These are phyloP conservation scores for Paradendryphiella salina DNA, from an alignment of 2,329 filamentous ascomycete genomes.

Conservation along the genomic window DNA sequence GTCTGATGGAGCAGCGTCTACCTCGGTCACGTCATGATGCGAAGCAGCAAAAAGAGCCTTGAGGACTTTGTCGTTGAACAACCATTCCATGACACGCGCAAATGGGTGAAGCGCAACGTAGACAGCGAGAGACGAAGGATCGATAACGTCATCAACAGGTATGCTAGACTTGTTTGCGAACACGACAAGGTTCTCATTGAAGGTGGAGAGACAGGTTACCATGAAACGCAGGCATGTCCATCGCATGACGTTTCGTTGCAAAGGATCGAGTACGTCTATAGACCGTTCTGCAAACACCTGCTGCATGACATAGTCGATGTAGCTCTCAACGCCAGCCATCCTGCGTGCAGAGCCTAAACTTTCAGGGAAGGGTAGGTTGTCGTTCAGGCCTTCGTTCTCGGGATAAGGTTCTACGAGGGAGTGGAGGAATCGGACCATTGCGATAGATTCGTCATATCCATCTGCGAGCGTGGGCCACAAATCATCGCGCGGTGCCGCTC, in stretches of 20 bases:
- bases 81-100: slow-evolving; percentile 93
- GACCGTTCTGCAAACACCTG: slow-evolving; percentile 71
- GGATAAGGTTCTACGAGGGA: slow-evolving; percentile 69
- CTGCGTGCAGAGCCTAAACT: slow-evolving; percentile 76
- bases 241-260: slow-evolving; percentile 73
- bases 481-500: slow-evolving; percentile 34
- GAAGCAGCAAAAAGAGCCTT: slow-evolving; percentile 75
- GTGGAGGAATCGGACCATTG: slow-evolving; percentile 78
- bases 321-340: slow-evolving; percentile 84
- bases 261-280: slow-evolving; percentile 63
- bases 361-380: slow-evolving; percentile 84
- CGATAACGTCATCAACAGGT: slow-evolving; percentile 73
- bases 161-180: slow-evolving; percentile 79
- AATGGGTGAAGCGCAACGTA: slow-evolving; percentile 93
- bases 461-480: slow-evolving; percentile 74
- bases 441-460: slow-evolving; percentile 81
- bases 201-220: slow-evolving; percentile 74
- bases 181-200: slow-evolving; percentile 91
- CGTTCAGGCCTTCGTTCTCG: slow-evolving; percentile 65
- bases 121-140: slow-evolving; percentile 70
- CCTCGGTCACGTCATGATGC: slow-evolving; percentile 72
- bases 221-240: slow-evolving; percentile 85
- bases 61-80: slow-evolving; percentile 91
- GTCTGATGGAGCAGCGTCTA: slow-evolving; percentile 72
- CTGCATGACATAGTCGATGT: slow-evolving; percentile 87